phyloP scores from a whole-genome alignment of 345 rosid genomes.

The Eutrema japonicum region DNA sequence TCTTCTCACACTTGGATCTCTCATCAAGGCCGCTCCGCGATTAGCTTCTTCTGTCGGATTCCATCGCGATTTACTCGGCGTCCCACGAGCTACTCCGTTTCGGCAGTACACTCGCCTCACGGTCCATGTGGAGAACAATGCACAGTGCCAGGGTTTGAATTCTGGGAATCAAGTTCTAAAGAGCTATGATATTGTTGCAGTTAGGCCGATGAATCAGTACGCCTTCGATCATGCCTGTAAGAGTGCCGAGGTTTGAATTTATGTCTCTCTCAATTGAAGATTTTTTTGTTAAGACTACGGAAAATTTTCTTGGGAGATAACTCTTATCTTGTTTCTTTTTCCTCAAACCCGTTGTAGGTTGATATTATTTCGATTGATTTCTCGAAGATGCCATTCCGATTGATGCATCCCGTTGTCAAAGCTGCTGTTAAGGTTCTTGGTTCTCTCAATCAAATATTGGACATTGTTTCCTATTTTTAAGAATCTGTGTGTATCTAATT shows the following conservation, averaged over 20 bases:
- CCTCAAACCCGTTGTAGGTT: slow-evolving; percentile 49
- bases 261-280: background rate
- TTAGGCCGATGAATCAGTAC: slow-evolving; percentile 70
- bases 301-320: background rate
- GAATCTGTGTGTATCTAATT: background rate
- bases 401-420: slow-evolving; percentile 64
- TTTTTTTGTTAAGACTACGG: background rate
- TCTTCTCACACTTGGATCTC: slow-evolving; percentile 66
- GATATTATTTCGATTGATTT: slow-evolving; percentile 79
- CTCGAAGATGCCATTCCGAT: slow-evolving; percentile 63
- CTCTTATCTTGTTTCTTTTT: background rate
- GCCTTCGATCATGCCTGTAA: slow-evolving; percentile 72
- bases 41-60: slow-evolving; percentile 65
- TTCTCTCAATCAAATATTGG: background rate
- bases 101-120: slow-evolving; percentile 92
- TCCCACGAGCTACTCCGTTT: slow-evolving; percentile 68
- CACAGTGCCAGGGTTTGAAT: slow-evolving; percentile 68
- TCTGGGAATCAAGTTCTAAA: slow-evolving; percentile 70
- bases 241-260: slow-evolving; percentile 62
- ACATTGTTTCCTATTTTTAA: background rate
- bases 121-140: slow-evolving; percentile 55
- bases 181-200: slow-evolving; percentile 80
- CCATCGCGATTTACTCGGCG: slow-evolving; percentile 77
- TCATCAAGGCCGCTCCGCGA: slow-evolving; percentile 60
- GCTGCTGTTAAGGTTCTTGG: slow-evolving; percentile 70